Conservation (phyloP, 2,329 filamentous ascomycete species). For the Cladosporium sp. region DNA sequence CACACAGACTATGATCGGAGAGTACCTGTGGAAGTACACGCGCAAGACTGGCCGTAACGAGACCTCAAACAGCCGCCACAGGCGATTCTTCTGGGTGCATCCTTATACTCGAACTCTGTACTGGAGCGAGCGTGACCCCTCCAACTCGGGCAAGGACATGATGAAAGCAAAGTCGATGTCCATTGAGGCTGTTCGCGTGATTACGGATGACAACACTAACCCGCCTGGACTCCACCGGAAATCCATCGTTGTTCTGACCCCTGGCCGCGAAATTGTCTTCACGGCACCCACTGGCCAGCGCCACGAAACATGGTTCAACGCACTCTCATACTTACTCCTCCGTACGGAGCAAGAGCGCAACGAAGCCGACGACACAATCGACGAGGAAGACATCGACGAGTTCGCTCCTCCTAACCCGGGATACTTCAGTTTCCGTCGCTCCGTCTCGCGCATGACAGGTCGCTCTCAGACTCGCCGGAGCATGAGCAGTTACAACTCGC, state of each 20-base stretch:
- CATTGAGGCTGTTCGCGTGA: slow-evolving; percentile 88
- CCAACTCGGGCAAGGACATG: slow-evolving; percentile 73
- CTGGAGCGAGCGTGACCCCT: slow-evolving; percentile 91
- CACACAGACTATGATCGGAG: slow-evolving; percentile 98
- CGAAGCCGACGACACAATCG: slow-evolving; percentile 58
- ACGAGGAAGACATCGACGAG: slow-evolving; percentile 64
- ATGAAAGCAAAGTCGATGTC: slow-evolving; percentile 83
- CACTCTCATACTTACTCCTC: slow-evolving; percentile 85
- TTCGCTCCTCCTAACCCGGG: slow-evolving; percentile 67
- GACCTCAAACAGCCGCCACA: slow-evolving; percentile 85
- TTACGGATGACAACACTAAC: slow-evolving; percentile 91
- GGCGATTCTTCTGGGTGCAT: slow-evolving; percentile 98
- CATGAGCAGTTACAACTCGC: slow-evolving; percentile 40
- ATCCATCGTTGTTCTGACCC: slow-evolving; percentile 86
- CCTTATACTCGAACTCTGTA: slow-evolving; percentile 95
- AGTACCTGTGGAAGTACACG: slow-evolving; percentile 99
- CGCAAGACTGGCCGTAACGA: slow-evolving; percentile 87
- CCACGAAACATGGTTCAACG: slow-evolving; percentile 99
- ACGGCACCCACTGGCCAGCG: slow-evolving; percentile 91
- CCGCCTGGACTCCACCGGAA: slow-evolving; percentile 93
- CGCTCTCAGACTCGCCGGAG: slow-evolving; percentile 43
- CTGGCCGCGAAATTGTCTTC: slow-evolving; percentile 86
- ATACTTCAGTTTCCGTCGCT: slow-evolving; percentile 44
- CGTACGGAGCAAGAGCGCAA: slow-evolving; percentile 58
- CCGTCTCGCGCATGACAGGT: slow-evolving; percentile 60